Evolutionary conservation across 331 rosid genomes (phyloP), one percentile per base, ranked within the genome.

Genomic region (Rosa hybrid): DNA sequence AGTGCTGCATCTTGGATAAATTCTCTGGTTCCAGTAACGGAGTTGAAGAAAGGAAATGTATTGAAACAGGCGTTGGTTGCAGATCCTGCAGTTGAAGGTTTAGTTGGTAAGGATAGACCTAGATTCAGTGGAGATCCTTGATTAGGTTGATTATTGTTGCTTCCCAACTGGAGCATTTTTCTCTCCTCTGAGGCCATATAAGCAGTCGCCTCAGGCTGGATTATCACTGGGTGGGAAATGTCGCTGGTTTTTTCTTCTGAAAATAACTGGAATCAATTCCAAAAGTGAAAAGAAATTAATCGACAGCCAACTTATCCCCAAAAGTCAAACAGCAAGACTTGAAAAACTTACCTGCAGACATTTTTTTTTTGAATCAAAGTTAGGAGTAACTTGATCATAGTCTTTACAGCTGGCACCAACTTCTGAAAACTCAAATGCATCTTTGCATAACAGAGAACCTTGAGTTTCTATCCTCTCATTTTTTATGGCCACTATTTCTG

Each of bases 101-200:
- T 88, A 21, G 56, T 3, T 5, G 90, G 90, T 74, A 82, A 72
- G 78, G 89, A 84, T 77, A 88, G 85, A 74, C 90, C 91, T 75
- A 91, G 69, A 78, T 86, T 67, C 54, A 90, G 83, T 25, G 90
- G 72, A 65, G 80, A 86, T 78, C 86, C 38, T 64, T 51, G 80
- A 30, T 82, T 84, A 50, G 56, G 69, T 75, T 56, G 80, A 77
- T 42, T 57, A 71, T 68, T 78, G 62, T 77, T 77, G 44, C 83
- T 76, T 75, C 78, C 78, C 1, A 70, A 81, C 67, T 48, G 87
- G 69, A 80, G 81, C 54, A 69, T 56, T 76, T 69, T 77, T 77
- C 84, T 82, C 83, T 77, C 85, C 70, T 83, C 87, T 13, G 83
- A 64, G 67, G 80, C 83, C 74, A 78, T 48, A 82, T 53, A 79